These are phyloP conservation scores for Annulohypoxylon bovei DNA, from an alignment of 495 filamentous ascomycete genomes.

Conservation along the genomic window DNA sequence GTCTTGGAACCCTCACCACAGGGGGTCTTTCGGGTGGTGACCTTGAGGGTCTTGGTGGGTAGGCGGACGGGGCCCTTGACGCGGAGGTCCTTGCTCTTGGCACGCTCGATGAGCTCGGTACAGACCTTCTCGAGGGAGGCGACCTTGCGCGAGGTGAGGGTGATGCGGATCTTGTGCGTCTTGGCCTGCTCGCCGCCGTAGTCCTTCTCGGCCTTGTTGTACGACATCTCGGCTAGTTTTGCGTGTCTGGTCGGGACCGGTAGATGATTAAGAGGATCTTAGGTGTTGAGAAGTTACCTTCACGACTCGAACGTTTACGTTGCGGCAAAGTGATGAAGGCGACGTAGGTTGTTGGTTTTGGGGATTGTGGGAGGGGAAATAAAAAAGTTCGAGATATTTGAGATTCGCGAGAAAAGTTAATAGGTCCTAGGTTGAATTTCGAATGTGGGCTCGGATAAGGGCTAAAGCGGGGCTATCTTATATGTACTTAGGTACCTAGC, in stretches of 20 bases:
- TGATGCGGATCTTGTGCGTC: conserved; percentile 99
- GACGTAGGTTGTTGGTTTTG: conserved; percentile 34
- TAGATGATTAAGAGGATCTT: conserved; percentile 3
- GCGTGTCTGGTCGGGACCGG: conserved; percentile 40
- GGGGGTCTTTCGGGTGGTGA: conserved; percentile 89
- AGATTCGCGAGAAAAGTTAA: conserved; percentile 6
- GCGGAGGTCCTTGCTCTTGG: conserved; percentile 97
- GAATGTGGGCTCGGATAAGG: conserved; percentile 41
- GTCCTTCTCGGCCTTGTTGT: conserved; percentile 96
- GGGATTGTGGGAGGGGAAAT: neutral
- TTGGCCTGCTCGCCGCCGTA: conserved; percentile 68
- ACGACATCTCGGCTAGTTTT: conserved; percentile 77
- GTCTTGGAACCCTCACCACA: conserved; percentile 99
- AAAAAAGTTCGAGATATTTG: conserved; percentile 24
- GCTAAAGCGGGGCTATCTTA: conserved; percentile 15
- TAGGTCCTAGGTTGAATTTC: neutral
- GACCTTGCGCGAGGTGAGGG: conserved; percentile 93
- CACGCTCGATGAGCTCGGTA: conserved; percentile 96
- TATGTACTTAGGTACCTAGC: neutral
- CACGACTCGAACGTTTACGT: conserved; percentile 73
- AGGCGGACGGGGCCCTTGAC: conserved; percentile 99
- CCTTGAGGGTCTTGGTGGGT: conserved; percentile 95
- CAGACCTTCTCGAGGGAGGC: conserved; percentile 97
- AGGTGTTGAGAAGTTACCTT: conserved; percentile 50
- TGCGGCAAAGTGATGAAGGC: conserved; percentile 87